phyloP scores from a whole-genome alignment of 371 early-diverging fungal genomes.

The Fennellomyces sp. region DNA sequence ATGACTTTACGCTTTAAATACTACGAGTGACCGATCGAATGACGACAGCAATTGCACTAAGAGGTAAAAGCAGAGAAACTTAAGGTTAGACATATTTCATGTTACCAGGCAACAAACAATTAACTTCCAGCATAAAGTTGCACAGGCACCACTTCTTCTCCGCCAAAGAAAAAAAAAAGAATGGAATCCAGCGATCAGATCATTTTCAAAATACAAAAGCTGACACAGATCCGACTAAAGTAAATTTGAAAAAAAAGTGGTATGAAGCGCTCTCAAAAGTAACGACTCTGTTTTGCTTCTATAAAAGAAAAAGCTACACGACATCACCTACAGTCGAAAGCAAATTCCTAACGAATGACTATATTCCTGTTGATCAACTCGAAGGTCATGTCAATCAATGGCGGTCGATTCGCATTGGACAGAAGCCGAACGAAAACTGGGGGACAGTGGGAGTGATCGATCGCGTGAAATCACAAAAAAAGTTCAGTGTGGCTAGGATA shows the following conservation, averaged over 20 bases:
- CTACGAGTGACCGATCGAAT: too few species aligned
- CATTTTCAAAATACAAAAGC: neutral
- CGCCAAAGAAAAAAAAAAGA: too few species aligned
- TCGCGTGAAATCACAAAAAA: slow-evolving; percentile 12
- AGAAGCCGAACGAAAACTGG: slow-evolving; percentile 37
- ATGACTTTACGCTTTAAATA: too few species aligned
- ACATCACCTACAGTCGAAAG: neutral
- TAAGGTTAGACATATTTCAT: too few species aligned
- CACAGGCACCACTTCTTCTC: too few species aligned
- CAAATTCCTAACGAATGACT: neutral
- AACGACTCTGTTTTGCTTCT: too few species aligned
- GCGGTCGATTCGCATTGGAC: slow-evolving; percentile 29
- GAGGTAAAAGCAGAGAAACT: too few species aligned
- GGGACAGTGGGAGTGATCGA: slow-evolving; percentile 40
- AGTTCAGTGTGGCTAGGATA: slow-evolving; percentile 26
- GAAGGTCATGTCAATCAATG: slow-evolving; percentile 10
- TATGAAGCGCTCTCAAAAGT: neutral
- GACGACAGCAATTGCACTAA: too few species aligned
- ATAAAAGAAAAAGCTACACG: neutral
- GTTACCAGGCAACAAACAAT: too few species aligned
- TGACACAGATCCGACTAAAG: neutral
- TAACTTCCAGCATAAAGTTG: too few species aligned
- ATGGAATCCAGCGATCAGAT: too few species aligned
- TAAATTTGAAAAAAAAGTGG: neutral
- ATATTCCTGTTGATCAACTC: slow-evolving; percentile 15